phyloP scores from a whole-genome alignment of 768 basidiomycete genomes.

The Cytidiella melzeri region DNA sequence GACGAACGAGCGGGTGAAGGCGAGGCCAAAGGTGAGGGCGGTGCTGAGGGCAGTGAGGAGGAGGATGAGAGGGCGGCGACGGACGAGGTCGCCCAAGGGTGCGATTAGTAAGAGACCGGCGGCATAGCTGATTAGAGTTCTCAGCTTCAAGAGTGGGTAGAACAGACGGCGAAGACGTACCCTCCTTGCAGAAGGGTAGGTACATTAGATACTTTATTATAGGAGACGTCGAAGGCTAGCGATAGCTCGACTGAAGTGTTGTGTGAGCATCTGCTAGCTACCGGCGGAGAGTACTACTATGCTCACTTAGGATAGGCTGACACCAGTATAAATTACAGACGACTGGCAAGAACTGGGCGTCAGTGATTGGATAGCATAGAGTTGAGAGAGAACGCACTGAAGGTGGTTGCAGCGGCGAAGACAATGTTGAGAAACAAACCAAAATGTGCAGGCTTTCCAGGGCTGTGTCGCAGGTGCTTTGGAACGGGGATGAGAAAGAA shows the following conservation, averaged over 20 bases:
- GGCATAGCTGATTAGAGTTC: constrained; percentile 13
- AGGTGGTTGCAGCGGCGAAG: constrained; percentile 64
- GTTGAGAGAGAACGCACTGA: constrained; percentile 30
- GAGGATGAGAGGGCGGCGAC: constrained; percentile 64
- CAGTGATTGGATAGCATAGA: neutral
- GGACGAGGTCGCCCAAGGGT: constrained; percentile 77
- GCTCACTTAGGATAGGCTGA: constrained; percentile 41
- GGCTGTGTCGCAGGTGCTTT: constrained; percentile 39
- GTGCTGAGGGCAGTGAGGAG: constrained; percentile 45
- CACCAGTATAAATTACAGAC: constrained; percentile 76
- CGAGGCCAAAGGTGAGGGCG: constrained; percentile 61
- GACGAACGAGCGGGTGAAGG: constrained; percentile 47
- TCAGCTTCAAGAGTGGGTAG: neutral
- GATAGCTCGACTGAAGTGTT: constrained; percentile 13
- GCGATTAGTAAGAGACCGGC: constrained; percentile 48
- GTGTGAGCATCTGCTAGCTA: constrained; percentile 20
- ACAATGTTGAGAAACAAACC: constrained; percentile 46
- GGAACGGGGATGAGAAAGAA: constrained; percentile 66
- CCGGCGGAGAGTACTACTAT: constrained; percentile 18
- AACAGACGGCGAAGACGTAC: constrained; percentile 24
- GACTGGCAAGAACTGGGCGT: constrained; percentile 26
- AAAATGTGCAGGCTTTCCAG: constrained; percentile 45
- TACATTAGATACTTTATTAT: constrained; percentile 38
- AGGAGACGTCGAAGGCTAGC: constrained; percentile 29
- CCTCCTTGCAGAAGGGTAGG: constrained; percentile 63